These are phyloP conservation scores for Penicillium crustosum DNA, from an alignment of 2,329 filamentous ascomycete species.

Conservation along the genomic window DNA sequence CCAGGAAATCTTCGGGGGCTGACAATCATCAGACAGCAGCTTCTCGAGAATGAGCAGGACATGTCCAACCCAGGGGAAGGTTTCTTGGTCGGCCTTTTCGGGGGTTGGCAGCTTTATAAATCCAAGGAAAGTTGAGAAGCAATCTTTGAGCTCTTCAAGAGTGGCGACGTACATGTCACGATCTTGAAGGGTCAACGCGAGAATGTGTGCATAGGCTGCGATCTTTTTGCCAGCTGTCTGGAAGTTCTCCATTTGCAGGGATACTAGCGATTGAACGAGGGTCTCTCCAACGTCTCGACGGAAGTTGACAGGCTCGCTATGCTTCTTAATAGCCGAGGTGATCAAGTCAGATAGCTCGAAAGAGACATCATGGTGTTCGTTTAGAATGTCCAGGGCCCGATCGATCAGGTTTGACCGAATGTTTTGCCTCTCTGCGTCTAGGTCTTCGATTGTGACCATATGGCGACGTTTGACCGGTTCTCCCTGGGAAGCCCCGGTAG, in stretches of 20 bases:
- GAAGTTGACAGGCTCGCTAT: constrained; percentile 56
- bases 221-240: constrained; percentile 65
- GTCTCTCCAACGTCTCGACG: constrained; percentile 78
- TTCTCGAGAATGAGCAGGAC: constrained; percentile 88
- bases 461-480: constrained; percentile 30
- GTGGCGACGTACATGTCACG: constrained; percentile 76
- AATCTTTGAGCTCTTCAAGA: constrained; percentile 71
- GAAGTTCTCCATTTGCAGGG: constrained; percentile 59
- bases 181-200: constrained; percentile 84
- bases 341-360: constrained; percentile 91
- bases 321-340: constrained; percentile 65
- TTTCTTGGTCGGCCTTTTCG: constrained; percentile 68
- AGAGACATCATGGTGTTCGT: constrained; percentile 81
- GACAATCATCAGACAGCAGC: constrained; percentile 82
- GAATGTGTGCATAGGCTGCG: constrained; percentile 85
- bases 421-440: constrained; percentile 72
- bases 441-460: constrained; percentile 66
- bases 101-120: constrained; percentile 69
- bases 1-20: constrained; percentile 74
- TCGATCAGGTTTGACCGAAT: constrained; percentile 80
- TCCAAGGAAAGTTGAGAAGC: constrained; percentile 70
- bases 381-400: constrained; percentile 83
- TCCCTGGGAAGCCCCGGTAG: constrained; percentile 20
- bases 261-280: constrained; percentile 78
- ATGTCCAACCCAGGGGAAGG: constrained; percentile 91